phyloP scores from a whole-genome alignment of 306 rosid genomes.

The Vicia villosa region DNA sequence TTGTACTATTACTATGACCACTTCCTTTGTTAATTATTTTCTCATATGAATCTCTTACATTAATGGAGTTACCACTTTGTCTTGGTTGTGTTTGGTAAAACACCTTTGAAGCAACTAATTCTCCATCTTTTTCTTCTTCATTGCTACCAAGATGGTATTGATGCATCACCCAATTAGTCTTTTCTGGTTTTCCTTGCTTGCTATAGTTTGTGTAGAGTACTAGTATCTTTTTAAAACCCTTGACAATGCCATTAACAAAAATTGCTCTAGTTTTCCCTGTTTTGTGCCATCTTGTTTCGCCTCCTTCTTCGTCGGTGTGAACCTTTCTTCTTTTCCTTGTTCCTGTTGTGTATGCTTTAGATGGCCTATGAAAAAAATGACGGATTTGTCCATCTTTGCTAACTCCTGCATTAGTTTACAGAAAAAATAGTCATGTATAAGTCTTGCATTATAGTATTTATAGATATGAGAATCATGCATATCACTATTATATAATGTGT shows the following conservation, averaged over 20 bases:
- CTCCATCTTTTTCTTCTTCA: slow-evolving; percentile 93
- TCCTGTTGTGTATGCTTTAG: slow-evolving; percentile 94
- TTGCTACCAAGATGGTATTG: slow-evolving; percentile 82
- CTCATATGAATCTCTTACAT: slow-evolving; percentile 50
- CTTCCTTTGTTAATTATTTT: too few species aligned
- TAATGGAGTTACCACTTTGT: slow-evolving; percentile 54
- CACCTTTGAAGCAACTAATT: slow-evolving; percentile 80
- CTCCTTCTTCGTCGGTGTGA: slow-evolving; percentile 74
- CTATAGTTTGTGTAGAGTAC: slow-evolving; percentile 93
- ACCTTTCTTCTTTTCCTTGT: slow-evolving; percentile 90
- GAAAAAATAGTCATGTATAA: not conserved
- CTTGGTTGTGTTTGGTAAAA: slow-evolving; percentile 92
- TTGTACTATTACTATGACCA: slow-evolving; percentile 14
- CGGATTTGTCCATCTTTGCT: slow-evolving; percentile 82
- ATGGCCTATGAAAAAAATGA: slow-evolving; percentile 88
- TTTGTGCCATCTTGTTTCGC: slow-evolving; percentile 97
- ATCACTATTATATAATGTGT: not conserved
- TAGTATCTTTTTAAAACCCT: slow-evolving; percentile 87
- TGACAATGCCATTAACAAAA: slow-evolving; percentile 41
- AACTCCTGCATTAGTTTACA: slow-evolving; percentile 61
- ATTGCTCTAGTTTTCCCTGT: slow-evolving; percentile 90
- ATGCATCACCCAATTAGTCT: slow-evolving; percentile 96
- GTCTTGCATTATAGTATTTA: not conserved
- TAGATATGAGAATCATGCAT: not conserved
- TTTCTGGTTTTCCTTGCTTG: slow-evolving; percentile 72